Evolutionary conservation across 78 protist genomes (phyloP), one percentile per base, ranked within the genome.

Genomic region (Dictyostelium firmibasis): DNA sequence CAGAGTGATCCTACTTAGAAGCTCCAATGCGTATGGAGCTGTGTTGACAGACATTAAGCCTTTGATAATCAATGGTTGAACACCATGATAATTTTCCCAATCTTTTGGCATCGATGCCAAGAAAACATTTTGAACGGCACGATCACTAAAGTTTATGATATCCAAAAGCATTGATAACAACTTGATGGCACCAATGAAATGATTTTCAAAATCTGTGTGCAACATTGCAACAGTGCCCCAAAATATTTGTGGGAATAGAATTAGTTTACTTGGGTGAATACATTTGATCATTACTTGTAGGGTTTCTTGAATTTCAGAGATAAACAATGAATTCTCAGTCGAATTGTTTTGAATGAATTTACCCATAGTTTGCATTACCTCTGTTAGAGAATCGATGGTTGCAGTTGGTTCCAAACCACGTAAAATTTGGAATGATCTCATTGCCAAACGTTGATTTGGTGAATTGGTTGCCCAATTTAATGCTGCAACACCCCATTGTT

Each of bases 91-190:
- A 77, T 69, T 53, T 10, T 93, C 96, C 88, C 92, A 81, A 14
- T 86, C 91, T 62, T 84, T 93, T 50, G 96, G 96, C 33, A 93
- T 85, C 23, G 77, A 43, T 25, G 96, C 96, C 5, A 85, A 20
- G 69, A 93, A 93, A 20, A 93, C 92, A 41, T 93, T 93, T 50
- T 93, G 91, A 41, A 93, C 87, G 4, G 92, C 88, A 27, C 92
- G 35, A 14, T 93, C 96, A 9, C 62, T 44, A 81, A 93, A 84
- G 43, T 93, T 86, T 53, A 93, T 76, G 13, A 53, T 70, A 7
- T 83, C 87, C 20, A 93, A 38, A 4, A 93, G 75, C 31, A 53
- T 3, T 10, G 91, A 85, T 8, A 93, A 41, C 77, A 93, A 29
- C 64, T 78, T 86, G 72, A 93, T 62, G 14, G 93, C 86, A 53